Conservation (phyloP, 495 filamentous ascomycete genomes). For the Xylaria nigripes region DNA sequence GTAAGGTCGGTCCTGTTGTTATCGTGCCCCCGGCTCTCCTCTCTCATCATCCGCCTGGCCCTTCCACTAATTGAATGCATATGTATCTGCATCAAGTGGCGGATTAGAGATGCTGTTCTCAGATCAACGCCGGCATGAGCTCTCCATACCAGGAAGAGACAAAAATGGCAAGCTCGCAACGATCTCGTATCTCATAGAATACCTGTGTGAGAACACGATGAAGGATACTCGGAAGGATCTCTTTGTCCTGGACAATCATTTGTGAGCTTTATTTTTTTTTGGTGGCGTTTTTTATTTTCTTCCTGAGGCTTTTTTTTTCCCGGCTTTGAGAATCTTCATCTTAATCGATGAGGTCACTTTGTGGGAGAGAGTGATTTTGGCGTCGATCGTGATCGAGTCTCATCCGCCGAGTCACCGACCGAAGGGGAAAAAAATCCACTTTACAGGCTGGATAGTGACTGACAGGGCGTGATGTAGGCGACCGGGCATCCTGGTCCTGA, state of each 20-base stretch:
- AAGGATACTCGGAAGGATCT: conserved; percentile 77
- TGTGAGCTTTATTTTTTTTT: conserved; percentile 49
- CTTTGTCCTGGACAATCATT: conserved; percentile 77
- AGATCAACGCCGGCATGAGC: conserved; percentile 61
- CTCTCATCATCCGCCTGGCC: background rate
- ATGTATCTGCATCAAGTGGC: conserved; percentile 46
- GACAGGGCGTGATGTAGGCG: conserved; percentile 47
- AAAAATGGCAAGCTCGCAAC: conserved; percentile 51
- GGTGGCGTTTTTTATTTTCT: background rate
- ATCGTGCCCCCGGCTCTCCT: background rate
- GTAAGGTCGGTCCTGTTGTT: conserved; percentile 37
- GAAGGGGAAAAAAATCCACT: background rate
- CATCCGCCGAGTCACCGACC: background rate
- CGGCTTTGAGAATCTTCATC: background rate
- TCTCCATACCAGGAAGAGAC: conserved; percentile 59
- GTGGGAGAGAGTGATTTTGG: background rate
- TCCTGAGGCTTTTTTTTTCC: conserved; percentile 2
- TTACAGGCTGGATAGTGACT: background rate
- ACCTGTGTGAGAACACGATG: conserved; percentile 81
- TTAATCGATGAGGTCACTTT: background rate
- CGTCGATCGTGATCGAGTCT: background rate
- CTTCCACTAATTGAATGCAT: background rate
- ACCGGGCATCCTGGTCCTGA: conserved; percentile 91
- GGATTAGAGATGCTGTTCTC: conserved; percentile 94
- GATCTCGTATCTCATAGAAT: conserved; percentile 65